Conservation (phyloP, 192 early-diverging fungal species). For the Backusella circina region DNA sequence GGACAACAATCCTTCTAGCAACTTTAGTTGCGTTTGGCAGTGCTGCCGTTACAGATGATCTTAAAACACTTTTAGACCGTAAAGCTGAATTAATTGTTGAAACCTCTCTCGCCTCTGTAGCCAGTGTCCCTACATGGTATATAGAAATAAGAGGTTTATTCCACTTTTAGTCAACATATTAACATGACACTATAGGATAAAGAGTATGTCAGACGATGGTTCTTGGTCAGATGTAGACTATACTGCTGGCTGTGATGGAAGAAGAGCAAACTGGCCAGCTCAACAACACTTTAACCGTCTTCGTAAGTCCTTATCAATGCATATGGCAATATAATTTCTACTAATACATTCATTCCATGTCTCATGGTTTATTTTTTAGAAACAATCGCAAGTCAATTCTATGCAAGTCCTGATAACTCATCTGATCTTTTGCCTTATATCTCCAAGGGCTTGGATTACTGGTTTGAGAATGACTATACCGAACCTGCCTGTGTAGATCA, state of each 20-base stretch:
- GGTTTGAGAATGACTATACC: constrained; percentile 19
- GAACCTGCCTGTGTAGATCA: constrained; percentile 10
- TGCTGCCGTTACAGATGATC: not conserved
- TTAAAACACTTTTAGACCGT: not conserved
- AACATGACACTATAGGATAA: not conserved
- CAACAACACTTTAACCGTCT: constrained; percentile 16
- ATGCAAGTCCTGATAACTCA: not conserved
- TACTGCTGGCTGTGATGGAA: constrained; percentile 17
- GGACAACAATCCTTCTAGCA: not conserved
- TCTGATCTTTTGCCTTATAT: constrained; percentile 5
- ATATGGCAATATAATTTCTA: not conserved
- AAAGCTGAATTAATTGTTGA: not conserved
- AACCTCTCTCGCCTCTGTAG: not conserved
- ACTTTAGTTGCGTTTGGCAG: not conserved
- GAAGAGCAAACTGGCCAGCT: constrained; percentile 29
- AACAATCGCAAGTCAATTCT: constrained; percentile 14
- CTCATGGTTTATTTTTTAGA: not conserved
- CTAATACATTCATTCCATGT: no score
- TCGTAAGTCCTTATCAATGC: not conserved
- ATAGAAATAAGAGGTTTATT: not conserved
- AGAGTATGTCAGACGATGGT: not conserved
- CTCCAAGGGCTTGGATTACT: constrained; percentile 16
- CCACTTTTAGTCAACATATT: not conserved
- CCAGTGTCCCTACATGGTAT: not conserved
- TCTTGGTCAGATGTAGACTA: constrained; percentile 28